Base-by-base conservation (phyloP, 2,329 filamentous ascomycete species). In the Parastagonospora nodorum region DNA sequence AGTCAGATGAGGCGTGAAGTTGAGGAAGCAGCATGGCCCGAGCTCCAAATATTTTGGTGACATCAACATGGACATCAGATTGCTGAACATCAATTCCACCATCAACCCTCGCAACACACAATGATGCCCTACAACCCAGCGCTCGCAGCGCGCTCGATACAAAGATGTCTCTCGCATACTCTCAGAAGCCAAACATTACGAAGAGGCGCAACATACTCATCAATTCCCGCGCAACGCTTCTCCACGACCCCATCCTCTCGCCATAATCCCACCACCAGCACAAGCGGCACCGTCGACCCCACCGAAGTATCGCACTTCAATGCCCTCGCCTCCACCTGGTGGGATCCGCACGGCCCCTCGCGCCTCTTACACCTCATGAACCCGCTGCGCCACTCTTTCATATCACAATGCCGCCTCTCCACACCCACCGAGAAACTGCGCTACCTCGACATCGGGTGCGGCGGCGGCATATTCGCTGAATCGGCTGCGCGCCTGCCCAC, bases 301-400 rank as follows among this genome's bases (percentile, higher is more conserved):
- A 84, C 88, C 60, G 93, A 99, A 78, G 85, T 99, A 58, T 89
- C 89, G 14, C 94, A 99, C 79, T 99, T 99, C 83, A 92, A 92
- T 68, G 86, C 86, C 57, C 90, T 99, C 67, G 94, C 94, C 59
- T 90, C 89, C 60, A 88, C 88, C 66, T 99, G 94, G 94, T 99
- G 94, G 94, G 92, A 97, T 75, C 90, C 93, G 1, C 87, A 96
- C 69, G 94, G 94, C 44, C 88, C 93, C 6, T 97, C 92, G 4
- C 86, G 93, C 33, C 86, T 97, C 51, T 85, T 99, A 2, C 94
- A 99, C 75, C 87, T 96, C 61, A 97, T 99, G 93, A 97, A 99
- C 77, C 94, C 94, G 1, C 84, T 96, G 39, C 92, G 94, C 30
- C 92, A 97, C 77, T 87, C 92, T 75, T 97, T 97, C 76, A 94